phyloP scores from a whole-genome alignment of 345 rosid species.

The Salix caprea region DNA sequence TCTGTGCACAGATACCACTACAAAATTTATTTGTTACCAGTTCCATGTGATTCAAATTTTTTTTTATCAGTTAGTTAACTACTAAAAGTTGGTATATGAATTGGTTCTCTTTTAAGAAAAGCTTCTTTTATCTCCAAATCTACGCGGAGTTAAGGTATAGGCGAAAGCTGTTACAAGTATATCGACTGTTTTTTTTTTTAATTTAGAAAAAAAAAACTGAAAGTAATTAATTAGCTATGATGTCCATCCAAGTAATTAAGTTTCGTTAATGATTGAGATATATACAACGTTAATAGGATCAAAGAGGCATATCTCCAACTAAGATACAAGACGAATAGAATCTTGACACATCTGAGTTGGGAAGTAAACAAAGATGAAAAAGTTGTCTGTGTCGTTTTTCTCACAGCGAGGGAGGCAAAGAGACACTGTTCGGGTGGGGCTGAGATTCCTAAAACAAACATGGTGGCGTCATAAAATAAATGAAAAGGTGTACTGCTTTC shows the following conservation, averaged over 20 bases:
- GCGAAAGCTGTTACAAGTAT: not conserved
- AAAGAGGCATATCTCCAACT: not conserved
- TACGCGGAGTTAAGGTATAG: not conserved
- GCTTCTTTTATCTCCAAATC: not conserved
- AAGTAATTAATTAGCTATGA: not conserved
- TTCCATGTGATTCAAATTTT: too few species aligned
- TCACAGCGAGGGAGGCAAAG: slow-evolving; percentile 14
- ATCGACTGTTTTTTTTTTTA: not conserved
- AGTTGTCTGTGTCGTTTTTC: not conserved
- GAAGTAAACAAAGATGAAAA: not conserved
- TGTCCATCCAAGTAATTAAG: not conserved
- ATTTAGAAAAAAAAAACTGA: too few species aligned
- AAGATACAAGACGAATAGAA: not conserved
- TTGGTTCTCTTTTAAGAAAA: too few species aligned
- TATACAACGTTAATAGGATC: not conserved
- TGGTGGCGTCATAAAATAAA: slow-evolving; percentile 10
- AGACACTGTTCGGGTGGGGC: slow-evolving; percentile 20
- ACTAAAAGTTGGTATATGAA: too few species aligned
- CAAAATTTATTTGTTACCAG: too few species aligned
- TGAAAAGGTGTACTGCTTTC: slow-evolving; percentile 8
- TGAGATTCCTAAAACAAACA: slow-evolving; percentile 13
- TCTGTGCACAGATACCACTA: too few species aligned
- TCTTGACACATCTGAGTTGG: not conserved
- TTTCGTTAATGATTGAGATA: not conserved
- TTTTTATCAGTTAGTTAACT: too few species aligned